Evolutionary conservation across 495 filamentous ascomycete species (phyloP).

Genomic region (Aspergillus conjunctus): DNA sequence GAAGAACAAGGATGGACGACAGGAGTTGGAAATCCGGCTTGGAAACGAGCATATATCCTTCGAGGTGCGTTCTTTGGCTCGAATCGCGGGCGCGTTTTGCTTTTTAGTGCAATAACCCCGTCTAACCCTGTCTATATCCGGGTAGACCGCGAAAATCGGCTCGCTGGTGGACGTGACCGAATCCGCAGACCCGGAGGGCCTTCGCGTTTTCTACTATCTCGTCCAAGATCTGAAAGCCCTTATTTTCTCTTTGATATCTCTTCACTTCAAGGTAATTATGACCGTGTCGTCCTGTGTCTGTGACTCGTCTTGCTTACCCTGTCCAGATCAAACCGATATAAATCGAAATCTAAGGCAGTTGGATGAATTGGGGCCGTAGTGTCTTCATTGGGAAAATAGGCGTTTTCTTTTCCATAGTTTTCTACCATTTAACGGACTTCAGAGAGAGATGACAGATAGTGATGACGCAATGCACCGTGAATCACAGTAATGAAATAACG

Average conservation of each 20-base stretch:
- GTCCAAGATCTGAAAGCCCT: slow-evolving; percentile 97
- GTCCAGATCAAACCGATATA: slow-evolving; percentile 80
- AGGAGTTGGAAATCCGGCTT: slow-evolving; percentile 93
- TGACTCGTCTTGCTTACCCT: background rate
- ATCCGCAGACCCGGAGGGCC: slow-evolving; percentile 91
- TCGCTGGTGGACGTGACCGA: slow-evolving; percentile 96
- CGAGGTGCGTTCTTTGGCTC: slow-evolving; percentile 61
- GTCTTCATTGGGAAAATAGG: slow-evolving; percentile 7
- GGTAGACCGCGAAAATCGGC: slow-evolving; percentile 95
- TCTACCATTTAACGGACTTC: background rate
- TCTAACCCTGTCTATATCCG: background rate
- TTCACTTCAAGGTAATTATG: slow-evolving; percentile 86
- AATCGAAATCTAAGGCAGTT: slow-evolving; percentile 19
- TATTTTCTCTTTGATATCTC: slow-evolving; percentile 91
- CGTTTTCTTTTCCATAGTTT: slow-evolving; percentile 9
- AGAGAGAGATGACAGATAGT: background rate
- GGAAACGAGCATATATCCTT: slow-evolving; percentile 98
- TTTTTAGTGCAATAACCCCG: background rate
- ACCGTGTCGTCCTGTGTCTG: background rate
- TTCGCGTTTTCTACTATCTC: slow-evolving; percentile 99
- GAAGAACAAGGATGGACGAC: slow-evolving; percentile 98
- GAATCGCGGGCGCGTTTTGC: background rate
- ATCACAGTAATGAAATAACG: background rate
- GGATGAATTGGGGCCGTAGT: slow-evolving; percentile 1
- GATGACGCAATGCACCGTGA: slow-evolving; percentile 25